phyloP scores from a whole-genome alignment of 805 yeast species.

The Yamadazyma sp. region DNA sequence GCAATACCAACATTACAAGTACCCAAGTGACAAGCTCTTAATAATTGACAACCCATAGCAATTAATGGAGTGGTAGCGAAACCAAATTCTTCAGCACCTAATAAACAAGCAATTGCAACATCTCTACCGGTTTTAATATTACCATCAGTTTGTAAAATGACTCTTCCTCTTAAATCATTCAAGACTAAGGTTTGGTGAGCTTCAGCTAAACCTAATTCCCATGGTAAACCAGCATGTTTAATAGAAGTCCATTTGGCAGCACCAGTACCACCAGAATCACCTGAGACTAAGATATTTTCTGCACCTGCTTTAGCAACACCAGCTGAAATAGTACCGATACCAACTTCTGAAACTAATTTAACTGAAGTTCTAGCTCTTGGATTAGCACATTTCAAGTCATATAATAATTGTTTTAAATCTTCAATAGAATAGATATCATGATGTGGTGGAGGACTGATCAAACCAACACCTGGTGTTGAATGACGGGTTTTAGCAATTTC shows the following conservation, averaged over 20 bases:
- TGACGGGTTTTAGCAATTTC: conserved; percentile 93
- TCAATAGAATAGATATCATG: conserved; percentile 98
- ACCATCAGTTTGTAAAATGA: conserved; percentile 96
- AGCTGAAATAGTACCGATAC: conserved; percentile 98
- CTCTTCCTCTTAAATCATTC: conserved; percentile 94
- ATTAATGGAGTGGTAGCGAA: conserved; percentile 96
- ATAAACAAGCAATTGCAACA: conserved; percentile 89
- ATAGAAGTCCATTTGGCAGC: conserved; percentile 98
- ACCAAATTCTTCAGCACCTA: conserved; percentile 99
- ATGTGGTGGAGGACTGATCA: conserved; percentile 98
- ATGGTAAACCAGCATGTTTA: conserved; percentile 95
- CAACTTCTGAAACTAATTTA: conserved; percentile 95
- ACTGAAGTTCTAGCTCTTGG: conserved; percentile 97
- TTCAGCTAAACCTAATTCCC: conserved; percentile 98
- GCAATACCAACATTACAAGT: conserved; percentile 99
- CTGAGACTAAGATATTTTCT: conserved; percentile 91
- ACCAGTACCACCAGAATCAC: conserved; percentile 99
- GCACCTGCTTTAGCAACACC: conserved; percentile 99
- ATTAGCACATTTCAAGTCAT: conserved; percentile 93
- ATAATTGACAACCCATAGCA: conserved; percentile 96
- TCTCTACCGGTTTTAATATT: conserved; percentile 97
- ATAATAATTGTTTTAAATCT: conserved; percentile 93
- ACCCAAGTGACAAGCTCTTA: conserved; percentile 83
- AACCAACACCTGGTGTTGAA: conserved; percentile 94
- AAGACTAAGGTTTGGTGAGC: conserved; percentile 95